Base-by-base conservation (phyloP, 2,329 filamentous ascomycete species). In the Blastomyces parvus region DNA sequence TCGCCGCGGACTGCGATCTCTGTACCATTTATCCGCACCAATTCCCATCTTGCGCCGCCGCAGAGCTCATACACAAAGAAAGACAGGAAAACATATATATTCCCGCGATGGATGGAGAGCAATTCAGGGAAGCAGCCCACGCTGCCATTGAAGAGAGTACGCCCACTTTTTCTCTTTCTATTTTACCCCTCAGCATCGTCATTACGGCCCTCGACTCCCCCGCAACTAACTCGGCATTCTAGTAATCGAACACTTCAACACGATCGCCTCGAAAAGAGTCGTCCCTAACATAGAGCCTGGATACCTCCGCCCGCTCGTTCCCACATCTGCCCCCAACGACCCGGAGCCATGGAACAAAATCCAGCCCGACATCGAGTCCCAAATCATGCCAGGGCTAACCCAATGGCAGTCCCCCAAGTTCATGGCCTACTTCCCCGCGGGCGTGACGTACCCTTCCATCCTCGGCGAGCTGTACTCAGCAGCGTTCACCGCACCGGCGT, bases 371-470 rank as follows among this genome's bases (percentile, higher is more conserved):
- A 86, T 97, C 60, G 88, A 92, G 69, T 79, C 83, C 55, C 90
- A 94, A 73, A 96, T 97, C 72, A 85, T 96, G 73, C 93, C 93
- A 0, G 93, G 93, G 6, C 81, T 97, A 62, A 97, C 93, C 0
- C 93, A 97, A 77, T 97, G 93, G 91, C 88, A 96, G 74, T 90
- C 87, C 2, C 93, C 91, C 19, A 91, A 93, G 72, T 97, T 96
- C 82, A 90, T 97, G 85, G 93, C 93, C 55, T 97, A 95, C 81
- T 97, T 94, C 77, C 89, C 93, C 0, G 90, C 90, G 59, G 86
- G 85, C 30, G 86, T 87, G 61, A 90, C 88, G 44, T 97, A 88
- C 73, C 91, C 93, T 0, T 78, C 87, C 36, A 93, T 96, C 74
- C 83, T 97, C 13, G 93, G 91, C 25, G 93, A 97, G 77, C 86